These are phyloP conservation scores for Acacia acuminata DNA, from an alignment of 306 rosid genomes.

Conservation along the genomic window DNA sequence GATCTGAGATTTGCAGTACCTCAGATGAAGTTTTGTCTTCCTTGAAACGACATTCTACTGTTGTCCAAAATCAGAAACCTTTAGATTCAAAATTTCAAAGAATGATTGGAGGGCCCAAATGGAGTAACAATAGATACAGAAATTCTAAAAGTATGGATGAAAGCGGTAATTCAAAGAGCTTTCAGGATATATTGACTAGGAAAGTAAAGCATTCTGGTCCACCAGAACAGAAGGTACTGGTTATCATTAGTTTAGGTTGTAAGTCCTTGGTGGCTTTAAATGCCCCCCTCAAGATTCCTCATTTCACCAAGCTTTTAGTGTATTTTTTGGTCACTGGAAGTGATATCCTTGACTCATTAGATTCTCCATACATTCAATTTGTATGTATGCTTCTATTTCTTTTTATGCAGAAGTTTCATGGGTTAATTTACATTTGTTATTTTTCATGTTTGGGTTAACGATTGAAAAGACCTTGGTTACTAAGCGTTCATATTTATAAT, in stretches of 20 bases:
- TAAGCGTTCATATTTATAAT: slow-evolving; percentile 26
- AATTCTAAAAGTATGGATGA: slow-evolving; percentile 44
- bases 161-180: slow-evolving; percentile 38
- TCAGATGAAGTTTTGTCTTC: slow-evolving; percentile 85
- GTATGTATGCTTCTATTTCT: background rate
- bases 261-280: background rate
- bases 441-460: background rate
- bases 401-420: background rate
- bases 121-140: slow-evolving; percentile 49
- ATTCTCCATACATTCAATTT: background rate
- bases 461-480: slow-evolving; percentile 32
- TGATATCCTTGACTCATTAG: background rate
- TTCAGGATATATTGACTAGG: slow-evolving; percentile 53
- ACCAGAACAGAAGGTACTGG: slow-evolving; percentile 77
- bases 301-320: background rate
- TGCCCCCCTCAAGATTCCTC: background rate
- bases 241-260: background rate
- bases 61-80: slow-evolving; percentile 62
- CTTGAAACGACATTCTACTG: slow-evolving; percentile 80
- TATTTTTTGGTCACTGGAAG: background rate
- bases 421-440: slow-evolving; percentile 9
- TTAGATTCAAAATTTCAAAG: slow-evolving; percentile 50
- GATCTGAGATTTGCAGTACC: slow-evolving; percentile 84
- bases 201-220: slow-evolving; percentile 60
- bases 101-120: slow-evolving; percentile 52